Evolutionary conservation across 768 basidiomycete species (phyloP).

Genomic region (Scleroderma citrinum): DNA sequence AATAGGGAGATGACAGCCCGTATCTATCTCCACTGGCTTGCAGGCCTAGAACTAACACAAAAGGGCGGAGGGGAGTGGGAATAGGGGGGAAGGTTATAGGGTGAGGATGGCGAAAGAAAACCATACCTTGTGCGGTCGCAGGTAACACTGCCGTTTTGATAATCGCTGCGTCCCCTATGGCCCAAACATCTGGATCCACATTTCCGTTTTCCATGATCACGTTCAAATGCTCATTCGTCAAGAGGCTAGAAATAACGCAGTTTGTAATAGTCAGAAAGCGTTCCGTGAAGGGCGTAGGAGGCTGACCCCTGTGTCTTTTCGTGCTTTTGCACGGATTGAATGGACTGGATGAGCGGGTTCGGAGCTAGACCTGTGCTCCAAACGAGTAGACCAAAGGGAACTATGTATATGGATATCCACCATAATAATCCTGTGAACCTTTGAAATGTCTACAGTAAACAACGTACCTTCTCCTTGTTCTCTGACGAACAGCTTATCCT

Average conservation of each 20-base stretch:
- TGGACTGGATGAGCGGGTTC: constrained; percentile 67
- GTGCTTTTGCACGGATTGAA: constrained; percentile 57
- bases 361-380: constrained; percentile 86
- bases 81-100: constrained; percentile 8
- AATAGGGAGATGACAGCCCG: constrained; percentile 8
- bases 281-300: constrained; percentile 23
- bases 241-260: constrained; percentile 29
- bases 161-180: constrained; percentile 72
- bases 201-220: constrained; percentile 48
- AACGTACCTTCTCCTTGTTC: constrained; percentile 62
- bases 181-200: constrained; percentile 67
- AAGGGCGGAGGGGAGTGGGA: neutral
- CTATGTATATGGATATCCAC: constrained; percentile 29
- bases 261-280: neutral
- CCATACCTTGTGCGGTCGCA: constrained; percentile 76
- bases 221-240: constrained; percentile 56
- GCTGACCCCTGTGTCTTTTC: constrained; percentile 47
- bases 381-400: constrained; percentile 76
- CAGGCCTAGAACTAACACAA: neutral
- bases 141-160: constrained; percentile 57
- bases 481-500: constrained; percentile 65
- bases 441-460: constrained; percentile 5
- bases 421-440: neutral
- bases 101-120: constrained; percentile 2
- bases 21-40: constrained; percentile 3